phyloP scores from a whole-genome alignment of 2,329 filamentous ascomycete genomes.

The Colletotrichum plurivorum region DNA sequence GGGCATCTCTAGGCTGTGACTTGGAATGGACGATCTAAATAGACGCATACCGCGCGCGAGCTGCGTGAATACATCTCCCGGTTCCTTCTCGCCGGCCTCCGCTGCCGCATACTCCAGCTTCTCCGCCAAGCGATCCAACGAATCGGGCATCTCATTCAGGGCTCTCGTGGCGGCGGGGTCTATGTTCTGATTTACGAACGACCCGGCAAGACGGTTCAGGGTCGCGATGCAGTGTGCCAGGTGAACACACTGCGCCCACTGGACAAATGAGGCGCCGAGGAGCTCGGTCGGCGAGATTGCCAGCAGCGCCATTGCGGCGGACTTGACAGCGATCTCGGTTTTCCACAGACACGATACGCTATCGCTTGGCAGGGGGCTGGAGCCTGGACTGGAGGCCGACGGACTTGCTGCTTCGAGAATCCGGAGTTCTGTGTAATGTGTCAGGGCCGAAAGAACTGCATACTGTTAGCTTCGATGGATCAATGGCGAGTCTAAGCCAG shows the following conservation, averaged over 20 bases:
- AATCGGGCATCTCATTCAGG: neutral
- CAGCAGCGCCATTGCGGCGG: neutral
- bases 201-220: neutral
- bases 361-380: neutral
- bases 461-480: neutral
- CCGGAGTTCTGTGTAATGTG: neutral
- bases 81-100: neutral
- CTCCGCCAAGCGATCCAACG: neutral
- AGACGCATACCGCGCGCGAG: neutral
- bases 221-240: neutral
- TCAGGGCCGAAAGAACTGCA: neutral
- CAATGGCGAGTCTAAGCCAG: neutral
- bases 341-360: conserved; percentile 8
- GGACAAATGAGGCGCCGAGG: neutral
- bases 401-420: conserved; percentile 1
- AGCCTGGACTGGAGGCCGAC: neutral
- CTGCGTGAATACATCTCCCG: neutral
- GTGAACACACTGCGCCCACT: conserved; percentile 1
- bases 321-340: conserved; percentile 1
- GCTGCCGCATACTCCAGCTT: neutral
- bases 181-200: fast-evolving
- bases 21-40: neutral
- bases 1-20: neutral
- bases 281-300: neutral
- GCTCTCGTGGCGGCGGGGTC: conserved; percentile 1